phyloP scores from a whole-genome alignment of 192 early-diverging fungal genomes.

The Coemansia umbellata region DNA sequence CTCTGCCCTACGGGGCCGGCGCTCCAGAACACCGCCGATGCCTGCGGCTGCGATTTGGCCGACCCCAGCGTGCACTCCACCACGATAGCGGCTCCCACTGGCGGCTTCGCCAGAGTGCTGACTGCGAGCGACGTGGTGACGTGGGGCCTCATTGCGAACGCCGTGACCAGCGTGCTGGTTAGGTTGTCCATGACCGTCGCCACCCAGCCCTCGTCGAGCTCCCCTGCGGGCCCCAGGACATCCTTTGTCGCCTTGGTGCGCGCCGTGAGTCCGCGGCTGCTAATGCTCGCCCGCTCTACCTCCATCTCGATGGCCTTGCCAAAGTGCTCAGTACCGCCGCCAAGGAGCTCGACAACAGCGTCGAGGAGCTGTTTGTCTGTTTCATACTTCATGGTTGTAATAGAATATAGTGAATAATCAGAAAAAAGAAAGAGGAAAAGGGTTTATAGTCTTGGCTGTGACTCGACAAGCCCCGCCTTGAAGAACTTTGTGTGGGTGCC shows the following conservation, averaged over 20 bases:
- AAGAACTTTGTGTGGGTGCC: constrained; percentile 36
- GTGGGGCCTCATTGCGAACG: not conserved
- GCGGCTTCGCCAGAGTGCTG: not conserved
- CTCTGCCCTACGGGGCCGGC: not conserved
- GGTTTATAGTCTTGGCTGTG: constrained; percentile 20
- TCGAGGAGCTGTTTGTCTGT: too few species aligned
- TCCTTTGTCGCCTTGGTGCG: too few species aligned
- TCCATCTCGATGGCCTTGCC: too few species aligned
- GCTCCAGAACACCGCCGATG: constrained; percentile 4
- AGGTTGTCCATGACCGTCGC: constrained; percentile 9
- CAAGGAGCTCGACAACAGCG: too few species aligned
- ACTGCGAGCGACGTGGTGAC: constrained; percentile 17
- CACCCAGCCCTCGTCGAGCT: constrained; percentile 15
- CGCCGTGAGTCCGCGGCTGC: too few species aligned
- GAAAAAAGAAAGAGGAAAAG: not conserved
- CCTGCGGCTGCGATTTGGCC: constrained; percentile 1
- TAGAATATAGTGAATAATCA: not conserved
- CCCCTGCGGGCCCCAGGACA: not conserved
- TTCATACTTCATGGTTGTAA: too few species aligned
- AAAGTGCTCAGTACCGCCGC: too few species aligned
- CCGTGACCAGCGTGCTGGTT: constrained; percentile 14
- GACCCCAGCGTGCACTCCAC: constrained; percentile 1
- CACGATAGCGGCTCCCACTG: not conserved
- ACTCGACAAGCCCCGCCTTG: constrained; percentile 22
- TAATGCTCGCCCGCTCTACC: too few species aligned